Base-by-base conservation (phyloP, 306 rosid species). In the Macrotyloma uniflorum region DNA sequence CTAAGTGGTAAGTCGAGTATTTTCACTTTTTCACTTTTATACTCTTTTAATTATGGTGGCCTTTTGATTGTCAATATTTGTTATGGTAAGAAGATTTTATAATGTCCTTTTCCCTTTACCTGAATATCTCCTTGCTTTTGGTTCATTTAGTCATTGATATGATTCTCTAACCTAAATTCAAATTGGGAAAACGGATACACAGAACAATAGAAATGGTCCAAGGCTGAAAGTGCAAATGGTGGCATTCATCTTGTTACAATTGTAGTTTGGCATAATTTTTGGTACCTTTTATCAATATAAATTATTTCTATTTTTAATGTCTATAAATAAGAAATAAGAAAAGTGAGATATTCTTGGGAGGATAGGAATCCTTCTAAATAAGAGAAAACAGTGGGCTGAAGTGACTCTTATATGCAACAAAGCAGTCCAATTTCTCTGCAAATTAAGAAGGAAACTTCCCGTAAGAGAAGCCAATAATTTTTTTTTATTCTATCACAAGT, bases 1-100 rank as follows among this genome's bases (percentile, higher is more conserved):
- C 95, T 18, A 95, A 89, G 78, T 95, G 98, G 98, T 95, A 79
- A 82, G 92, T 74, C 51, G 47, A 65, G 49, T 35, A 47, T 83
- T 61, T 2, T 20, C 4, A 74, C 59, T 59, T 50, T 28, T 35
- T 23, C 6, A 36, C 36, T 19, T 76, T 15, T n/a, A 57, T 30
- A 40, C 47, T 11, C 47, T 42, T 42, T 12, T 59, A 72, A 51
- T 63, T 23, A 19, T 4, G n/a, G n/a, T 5, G 22, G 14, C 75
- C 30, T 61, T 70, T 23, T 79, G 24, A 63, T 43, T 72, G 66
- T n/a, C 22, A 28, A 30, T 55, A 49, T 69, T 51, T 69, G 35
- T 51, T 40, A 79, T 18, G 57, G 61, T 47, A 59, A 18, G 36
- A 53, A 47, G 18, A 53, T 64, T 77, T 8, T 55, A 35, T 15